phyloP scores from a whole-genome alignment of 805 yeast genomes.

The Candida sithepensis region DNA sequence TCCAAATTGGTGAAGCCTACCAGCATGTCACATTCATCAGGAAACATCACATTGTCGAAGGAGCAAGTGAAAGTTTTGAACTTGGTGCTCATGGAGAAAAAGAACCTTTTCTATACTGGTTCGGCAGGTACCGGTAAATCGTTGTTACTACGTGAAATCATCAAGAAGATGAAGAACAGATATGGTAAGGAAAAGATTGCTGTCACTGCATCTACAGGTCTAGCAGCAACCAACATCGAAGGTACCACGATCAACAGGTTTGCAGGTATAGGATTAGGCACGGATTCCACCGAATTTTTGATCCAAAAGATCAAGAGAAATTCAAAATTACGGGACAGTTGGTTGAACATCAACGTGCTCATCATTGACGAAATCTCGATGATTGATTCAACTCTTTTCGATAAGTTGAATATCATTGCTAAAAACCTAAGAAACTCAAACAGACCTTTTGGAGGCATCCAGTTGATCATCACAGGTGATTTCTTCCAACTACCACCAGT shows the following conservation, averaged over 20 bases:
- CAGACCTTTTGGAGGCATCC: constrained; percentile 91
- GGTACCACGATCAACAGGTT: constrained; percentile 86
- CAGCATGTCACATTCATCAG: background rate
- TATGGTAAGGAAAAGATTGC: constrained; percentile 58
- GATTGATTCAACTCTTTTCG: constrained; percentile 79
- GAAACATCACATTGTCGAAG: constrained; percentile 11
- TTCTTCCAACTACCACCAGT: constrained; percentile 96
- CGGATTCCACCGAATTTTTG: constrained; percentile 43
- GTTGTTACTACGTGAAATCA: constrained; percentile 60
- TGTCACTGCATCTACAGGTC: constrained; percentile 92
- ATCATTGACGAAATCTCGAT: constrained; percentile 92
- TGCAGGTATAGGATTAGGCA: constrained; percentile 82
- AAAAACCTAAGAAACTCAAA: constrained; percentile 43
- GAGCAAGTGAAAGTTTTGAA: constrained; percentile 50
- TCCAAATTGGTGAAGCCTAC: no score
- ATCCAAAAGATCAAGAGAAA: constrained; percentile 47
- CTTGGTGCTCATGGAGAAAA: constrained; percentile 45
- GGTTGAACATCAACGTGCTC: constrained; percentile 68
- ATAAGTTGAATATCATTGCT: constrained; percentile 71
- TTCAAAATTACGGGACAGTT: constrained; percentile 42
- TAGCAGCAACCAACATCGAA: constrained; percentile 92
- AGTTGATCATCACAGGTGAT: constrained; percentile 88
- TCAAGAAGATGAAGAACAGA: constrained; percentile 43
- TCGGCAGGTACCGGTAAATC: constrained; percentile 82
- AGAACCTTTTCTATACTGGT: constrained; percentile 72